These are phyloP conservation scores for Tuber calosporum DNA, from an alignment of 495 filamentous ascomycete species.

Conservation along the genomic window DNA sequence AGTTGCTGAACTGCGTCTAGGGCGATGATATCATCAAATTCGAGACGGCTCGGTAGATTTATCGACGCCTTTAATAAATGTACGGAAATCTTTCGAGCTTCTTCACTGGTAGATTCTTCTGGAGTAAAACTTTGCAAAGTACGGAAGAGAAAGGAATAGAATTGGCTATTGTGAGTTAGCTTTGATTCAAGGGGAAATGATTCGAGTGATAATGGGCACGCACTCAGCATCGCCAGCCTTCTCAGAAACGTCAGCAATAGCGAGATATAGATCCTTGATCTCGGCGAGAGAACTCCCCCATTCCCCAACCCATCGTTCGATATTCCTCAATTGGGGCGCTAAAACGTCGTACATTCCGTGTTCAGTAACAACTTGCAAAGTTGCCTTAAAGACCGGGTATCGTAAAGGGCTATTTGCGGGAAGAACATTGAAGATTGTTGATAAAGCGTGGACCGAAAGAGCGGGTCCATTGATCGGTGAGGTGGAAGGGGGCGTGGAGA, in stretches of 20 bases:
- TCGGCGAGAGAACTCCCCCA: constrained; percentile 82
- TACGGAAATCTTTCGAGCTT: constrained; percentile 73
- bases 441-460: constrained; percentile 77
- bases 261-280: constrained; percentile 69
- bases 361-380: constrained; percentile 68
- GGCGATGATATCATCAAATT: constrained; percentile 86
- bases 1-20: constrained; percentile 83
- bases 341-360: constrained; percentile 70
- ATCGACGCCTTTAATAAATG: constrained; percentile 79
- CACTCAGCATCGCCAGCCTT: constrained; percentile 68
- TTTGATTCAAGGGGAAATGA: constrained; percentile 17
- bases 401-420: constrained; percentile 63
- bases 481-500: constrained; percentile 74
- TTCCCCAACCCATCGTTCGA: constrained; percentile 70
- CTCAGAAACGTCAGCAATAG: constrained; percentile 67
- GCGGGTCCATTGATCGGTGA: constrained; percentile 76
- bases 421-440: constrained; percentile 95
- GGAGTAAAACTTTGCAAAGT: constrained; percentile 75
- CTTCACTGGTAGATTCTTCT: constrained; percentile 58
- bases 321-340: constrained; percentile 64
- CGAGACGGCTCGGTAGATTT: constrained; percentile 66
- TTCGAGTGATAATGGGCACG: constrained; percentile 35
- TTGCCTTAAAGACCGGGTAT: constrained; percentile 80
- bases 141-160: constrained; percentile 75
- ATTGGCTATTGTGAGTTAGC: constrained; percentile 46